Base-by-base conservation (phyloP, 2,329 filamentous ascomycete genomes). In the Fusarium burgessii region DNA sequence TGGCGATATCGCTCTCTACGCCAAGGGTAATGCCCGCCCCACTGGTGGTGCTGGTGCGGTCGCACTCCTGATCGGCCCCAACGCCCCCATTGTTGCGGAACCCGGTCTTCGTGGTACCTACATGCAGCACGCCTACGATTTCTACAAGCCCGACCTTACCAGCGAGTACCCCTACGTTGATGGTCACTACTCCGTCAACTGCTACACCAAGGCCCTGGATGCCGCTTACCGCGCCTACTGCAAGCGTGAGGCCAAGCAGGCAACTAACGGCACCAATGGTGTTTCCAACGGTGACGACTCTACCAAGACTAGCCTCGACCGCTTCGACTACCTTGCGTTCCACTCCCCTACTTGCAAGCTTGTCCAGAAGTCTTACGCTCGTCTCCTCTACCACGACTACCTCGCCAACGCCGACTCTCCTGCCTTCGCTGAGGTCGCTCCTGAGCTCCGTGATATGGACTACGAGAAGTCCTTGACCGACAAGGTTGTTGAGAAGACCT, bases 91-190 rank as follows among this genome's bases (percentile, higher is more conserved):
- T 70, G 92, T 91, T 67, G 85, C 92, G 72, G 93, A 95, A 84
- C 89, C 93, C 55, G 93, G 93, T 79, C 89, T 94, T 79, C 91
- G 93, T 78, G 93, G 91, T 79, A 91, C 87, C 77, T 94, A 93
- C 86, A 91, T 95, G 90, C 87, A 91, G 81, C 93, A 95, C 84
- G 91, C 91, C 76, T 96, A 95, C 82, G 93, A 95, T 82, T 95
- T 95, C 82, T 95, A 94, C 90, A 95, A 95, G 90, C 92, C 93
- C 77, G 93, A 95, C 82, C 86, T 95, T 74, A 92, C 92, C 78
- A 93, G 91, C 88, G 93, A 95, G 84, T 95, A 95, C 84, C 93
- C 93, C 71, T 91, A 93, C 78, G 93, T 95, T 63, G 93, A 95
- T 77, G 93, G 93, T 67, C 92, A 95, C 82, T 94, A 90, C 87